phyloP scores from a whole-genome alignment of 768 basidiomycete species.

The Xerocomellus amylosporus region DNA sequence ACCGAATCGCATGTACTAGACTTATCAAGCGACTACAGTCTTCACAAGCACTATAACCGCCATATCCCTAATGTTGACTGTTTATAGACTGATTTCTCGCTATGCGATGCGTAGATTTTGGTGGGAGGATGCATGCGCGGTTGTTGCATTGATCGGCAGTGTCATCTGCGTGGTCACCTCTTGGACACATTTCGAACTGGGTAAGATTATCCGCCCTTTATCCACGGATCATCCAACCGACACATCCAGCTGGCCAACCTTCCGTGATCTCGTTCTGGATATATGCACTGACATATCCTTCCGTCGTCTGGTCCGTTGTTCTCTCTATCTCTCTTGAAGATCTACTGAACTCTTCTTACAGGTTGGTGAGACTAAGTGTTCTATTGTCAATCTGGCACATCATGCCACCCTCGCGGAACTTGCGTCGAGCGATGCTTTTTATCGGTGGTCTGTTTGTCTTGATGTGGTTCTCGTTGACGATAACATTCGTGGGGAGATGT shows the following conservation, averaged over 20 bases:
- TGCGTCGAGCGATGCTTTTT: constrained; percentile 3
- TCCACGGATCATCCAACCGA: background rate
- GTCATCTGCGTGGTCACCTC: constrained; percentile 3
- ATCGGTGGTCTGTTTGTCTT: constrained; percentile 9
- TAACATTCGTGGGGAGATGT: constrained; percentile 1
- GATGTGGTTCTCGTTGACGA: constrained; percentile 8
- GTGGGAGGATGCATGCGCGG: constrained; percentile 22
- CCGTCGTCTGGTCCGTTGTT: constrained; percentile 14
- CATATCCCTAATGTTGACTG: background rate
- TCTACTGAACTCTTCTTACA: background rate
- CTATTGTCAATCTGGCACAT: constrained; percentile 14
- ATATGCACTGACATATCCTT: constrained; percentile 7
- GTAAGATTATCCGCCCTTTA: background rate
- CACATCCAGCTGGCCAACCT: constrained; percentile 3
- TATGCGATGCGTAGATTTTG: constrained; percentile 4
- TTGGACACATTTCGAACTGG: constrained; percentile 8
- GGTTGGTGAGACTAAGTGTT: constrained; percentile 15
- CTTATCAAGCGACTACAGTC: constrained; percentile 1
- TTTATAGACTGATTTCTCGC: constrained; percentile 1
- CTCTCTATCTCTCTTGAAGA: background rate
- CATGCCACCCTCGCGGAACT: constrained; percentile 5
- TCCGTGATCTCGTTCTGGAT: constrained; percentile 8
- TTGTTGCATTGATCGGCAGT: background rate
- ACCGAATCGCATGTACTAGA: background rate
- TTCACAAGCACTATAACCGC: constrained; percentile 8